Conservation (phyloP, 495 filamentous ascomycete genomes). For the Xylaria scruposa region DNA sequence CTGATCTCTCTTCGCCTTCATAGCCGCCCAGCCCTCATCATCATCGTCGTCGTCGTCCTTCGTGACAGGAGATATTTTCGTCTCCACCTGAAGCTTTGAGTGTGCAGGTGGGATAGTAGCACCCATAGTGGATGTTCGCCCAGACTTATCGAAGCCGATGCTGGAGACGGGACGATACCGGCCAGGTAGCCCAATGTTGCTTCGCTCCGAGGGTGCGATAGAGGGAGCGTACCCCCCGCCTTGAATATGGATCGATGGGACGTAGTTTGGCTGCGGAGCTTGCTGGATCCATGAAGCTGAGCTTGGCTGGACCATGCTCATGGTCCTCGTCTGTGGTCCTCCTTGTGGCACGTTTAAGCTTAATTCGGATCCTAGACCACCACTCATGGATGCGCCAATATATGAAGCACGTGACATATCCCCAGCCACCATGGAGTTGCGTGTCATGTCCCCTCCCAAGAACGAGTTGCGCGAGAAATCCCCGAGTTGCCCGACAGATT, state of each 20-base stretch:
- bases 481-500: constrained; percentile 43
- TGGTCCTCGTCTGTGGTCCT: constrained; percentile 60
- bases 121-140: constrained; percentile 60
- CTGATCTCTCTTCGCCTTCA: constrained; percentile 83
- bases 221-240: constrained; percentile 61
- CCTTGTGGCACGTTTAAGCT: constrained; percentile 45
- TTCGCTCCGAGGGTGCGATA: constrained; percentile 93
- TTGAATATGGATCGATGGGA: constrained; percentile 54
- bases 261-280: constrained; percentile 47
- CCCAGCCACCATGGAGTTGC: constrained; percentile 43
- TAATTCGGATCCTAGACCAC: constrained; percentile 32
- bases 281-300: constrained; percentile 59
- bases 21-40: constrained; percentile 81
- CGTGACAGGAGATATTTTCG: constrained; percentile 35
- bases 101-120: constrained; percentile 45
- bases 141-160: constrained; percentile 42
- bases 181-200: constrained; percentile 85
- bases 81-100: constrained; percentile 38
- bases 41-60: constrained; percentile 73
- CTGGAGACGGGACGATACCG: constrained; percentile 90
- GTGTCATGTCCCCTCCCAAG: constrained; percentile 47
- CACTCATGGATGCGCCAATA: constrained; percentile 37
- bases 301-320: constrained; percentile 83
- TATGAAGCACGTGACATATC: constrained; percentile 17
- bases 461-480: constrained; percentile 54